Conservation (phyloP, 805 yeast genomes). For the Metschnikowia gruessii region DNA sequence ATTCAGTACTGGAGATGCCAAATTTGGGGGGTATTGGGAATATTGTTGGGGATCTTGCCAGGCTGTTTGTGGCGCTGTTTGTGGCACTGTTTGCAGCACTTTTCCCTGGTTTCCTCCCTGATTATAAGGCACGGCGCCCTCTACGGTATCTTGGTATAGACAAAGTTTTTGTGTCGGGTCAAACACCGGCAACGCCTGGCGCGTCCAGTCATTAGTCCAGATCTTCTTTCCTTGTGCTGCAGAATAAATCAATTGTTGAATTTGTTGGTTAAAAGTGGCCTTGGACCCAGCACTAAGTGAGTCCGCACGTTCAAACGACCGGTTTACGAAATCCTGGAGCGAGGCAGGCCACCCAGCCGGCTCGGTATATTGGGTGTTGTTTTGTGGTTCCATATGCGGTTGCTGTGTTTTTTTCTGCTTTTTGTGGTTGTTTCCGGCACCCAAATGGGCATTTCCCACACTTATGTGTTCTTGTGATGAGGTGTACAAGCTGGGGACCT, state of each 20-base stretch:
- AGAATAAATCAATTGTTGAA: conserved; percentile 46
- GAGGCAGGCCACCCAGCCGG: conserved; percentile 50
- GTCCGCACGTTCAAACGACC: conserved; percentile 41
- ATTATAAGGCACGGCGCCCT: not conserved
- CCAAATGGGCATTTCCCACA: no score
- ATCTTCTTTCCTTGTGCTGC: conserved; percentile 47
- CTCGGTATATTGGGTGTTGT: not conserved
- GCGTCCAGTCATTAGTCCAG: conserved; percentile 52
- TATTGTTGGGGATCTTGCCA: no score
- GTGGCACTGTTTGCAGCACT: no score
- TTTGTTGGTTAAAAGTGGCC: conserved; percentile 45
- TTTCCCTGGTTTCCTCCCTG: not conserved
- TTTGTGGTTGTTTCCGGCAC: no score
- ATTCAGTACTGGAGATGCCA: not conserved
- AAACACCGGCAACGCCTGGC: conserved; percentile 48
- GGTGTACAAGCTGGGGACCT: no score
- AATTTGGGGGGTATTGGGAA: no score
- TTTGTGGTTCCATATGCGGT: no score
- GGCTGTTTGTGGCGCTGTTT: no score
- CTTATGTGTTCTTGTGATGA: no score
- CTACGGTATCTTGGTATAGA: conserved; percentile 13
- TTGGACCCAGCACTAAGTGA: conserved; percentile 34
- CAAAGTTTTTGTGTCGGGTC: conserved; percentile 16
- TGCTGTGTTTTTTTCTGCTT: no score
- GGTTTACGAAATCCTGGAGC: conserved; percentile 48